Percentiles rank a stretch among this genome's conserved stretches.
These are phyloP conservation scores for Agaricus blazei DNA, from an alignment of 768 basidiomycete species.

Conservation along the genomic window DNA sequence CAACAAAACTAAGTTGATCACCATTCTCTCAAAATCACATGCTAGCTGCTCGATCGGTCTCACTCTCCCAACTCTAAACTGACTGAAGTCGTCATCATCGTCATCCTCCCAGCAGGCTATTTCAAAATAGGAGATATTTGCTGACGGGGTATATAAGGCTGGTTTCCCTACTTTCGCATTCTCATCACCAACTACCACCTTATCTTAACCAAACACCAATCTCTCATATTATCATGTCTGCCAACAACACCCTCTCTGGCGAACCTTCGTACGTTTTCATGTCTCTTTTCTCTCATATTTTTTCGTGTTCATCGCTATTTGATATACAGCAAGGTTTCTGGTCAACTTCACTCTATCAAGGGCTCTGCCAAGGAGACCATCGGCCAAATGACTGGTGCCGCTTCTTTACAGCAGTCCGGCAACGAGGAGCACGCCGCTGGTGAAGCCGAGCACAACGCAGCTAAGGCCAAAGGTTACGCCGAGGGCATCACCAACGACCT, in stretches of 20 bases:
- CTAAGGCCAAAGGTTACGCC: conserved; percentile 43
- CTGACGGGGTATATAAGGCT: neutral
- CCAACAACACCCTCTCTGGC: conserved; percentile 22
- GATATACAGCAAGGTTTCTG: conserved; percentile 12
- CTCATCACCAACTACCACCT: neutral
- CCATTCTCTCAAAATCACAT: too few species aligned
- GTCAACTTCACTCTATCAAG: conserved; percentile 13
- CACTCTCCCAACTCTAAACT: too few species aligned
- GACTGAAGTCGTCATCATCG: too few species aligned
- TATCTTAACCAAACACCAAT: neutral
- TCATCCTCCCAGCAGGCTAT: too few species aligned
- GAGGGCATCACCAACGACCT: conserved; percentile 43
- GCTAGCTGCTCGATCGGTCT: too few species aligned
- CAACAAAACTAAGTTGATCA: too few species aligned
- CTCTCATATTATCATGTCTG: conserved; percentile 5
- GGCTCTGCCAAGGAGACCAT: conserved; percentile 34
- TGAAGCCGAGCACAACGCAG: conserved; percentile 45
- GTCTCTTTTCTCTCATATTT: too few species aligned
- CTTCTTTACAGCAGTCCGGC: conserved; percentile 42
- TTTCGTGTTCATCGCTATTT: neutral
- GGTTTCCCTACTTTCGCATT: neutral
- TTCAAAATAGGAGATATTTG: too few species aligned
- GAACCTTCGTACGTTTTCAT: conserved; percentile 23
- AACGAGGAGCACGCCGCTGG: conserved; percentile 48
- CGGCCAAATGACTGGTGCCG: conserved; percentile 43